Percentiles rank a stretch among this genome's conserved stretches.
phyloP scores from a whole-genome alignment of 2,329 filamentous ascomycete species.

The Cercospora nicotianae region DNA sequence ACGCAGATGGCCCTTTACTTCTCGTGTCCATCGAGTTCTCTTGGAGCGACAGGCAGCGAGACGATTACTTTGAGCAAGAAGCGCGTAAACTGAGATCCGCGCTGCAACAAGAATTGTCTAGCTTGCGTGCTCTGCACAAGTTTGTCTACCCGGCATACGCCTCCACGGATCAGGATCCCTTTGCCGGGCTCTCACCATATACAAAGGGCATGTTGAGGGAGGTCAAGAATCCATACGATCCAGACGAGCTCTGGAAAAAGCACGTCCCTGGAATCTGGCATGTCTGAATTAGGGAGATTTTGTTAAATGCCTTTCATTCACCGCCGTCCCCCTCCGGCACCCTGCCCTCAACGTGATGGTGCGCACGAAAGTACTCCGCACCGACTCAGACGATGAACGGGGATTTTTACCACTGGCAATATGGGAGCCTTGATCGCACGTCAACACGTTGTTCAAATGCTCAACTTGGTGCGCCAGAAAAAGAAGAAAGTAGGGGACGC shows the following conservation, averaged over 20 bases:
- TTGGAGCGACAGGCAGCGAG: constrained; percentile 19
- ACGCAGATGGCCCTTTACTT: constrained; percentile 20
- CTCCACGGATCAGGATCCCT: constrained; percentile 38
- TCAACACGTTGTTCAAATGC: too few relatives aligned
- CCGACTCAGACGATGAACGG: too few relatives aligned
- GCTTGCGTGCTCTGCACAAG: constrained; percentile 4
- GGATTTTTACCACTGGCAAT: too few relatives aligned
- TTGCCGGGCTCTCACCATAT: constrained; percentile 28
- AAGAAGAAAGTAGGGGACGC: too few relatives aligned
- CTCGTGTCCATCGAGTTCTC: constrained; percentile 24
- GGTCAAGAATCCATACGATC: constrained; percentile 39
- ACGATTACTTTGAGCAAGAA: constrained; percentile 19
- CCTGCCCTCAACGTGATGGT: not conserved
- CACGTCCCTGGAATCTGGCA: constrained; percentile 35
- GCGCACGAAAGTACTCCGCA: too few relatives aligned
- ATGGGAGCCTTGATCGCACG: too few relatives aligned
- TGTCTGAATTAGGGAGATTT: constrained; percentile 9
- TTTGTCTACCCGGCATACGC: constrained; percentile 42
- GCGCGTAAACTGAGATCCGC: constrained; percentile 10
- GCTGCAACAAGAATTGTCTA: constrained; percentile 15
- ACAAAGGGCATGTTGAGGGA: constrained; percentile 29
- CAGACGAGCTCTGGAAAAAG: constrained; percentile 35
- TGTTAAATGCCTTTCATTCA: not conserved
- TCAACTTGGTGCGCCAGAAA: too few relatives aligned
- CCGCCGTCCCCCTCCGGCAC: not conserved